Evolutionary conservation across 192 early-diverging fungal species (phyloP), one percentile per base, ranked within the genome.

Genomic region (Coemansia sp.): DNA sequence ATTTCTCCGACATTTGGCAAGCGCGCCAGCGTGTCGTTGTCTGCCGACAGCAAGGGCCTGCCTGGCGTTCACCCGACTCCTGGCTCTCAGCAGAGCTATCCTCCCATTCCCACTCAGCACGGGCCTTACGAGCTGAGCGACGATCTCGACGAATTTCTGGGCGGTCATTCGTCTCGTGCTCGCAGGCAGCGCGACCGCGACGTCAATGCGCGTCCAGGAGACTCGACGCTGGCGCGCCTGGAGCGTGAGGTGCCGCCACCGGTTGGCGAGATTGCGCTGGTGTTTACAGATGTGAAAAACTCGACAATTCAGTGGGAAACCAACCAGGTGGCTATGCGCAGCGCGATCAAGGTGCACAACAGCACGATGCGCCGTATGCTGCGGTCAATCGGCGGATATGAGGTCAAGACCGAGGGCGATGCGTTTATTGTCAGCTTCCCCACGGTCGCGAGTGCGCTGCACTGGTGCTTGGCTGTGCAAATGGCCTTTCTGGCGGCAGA

Each of bases 401-500:
- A 96, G 67, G 94, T 96, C 43, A 96, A 96, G 70, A 96, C 93
- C 1, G 94, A 96, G 80, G 94, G 94, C 51, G 94, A 96, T 66
- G 93, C 93, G 16, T 92, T 96, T 68, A 96, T 96, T 91, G 93
- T 94, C 20, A 91, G 88, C 58, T 96, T 96, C 70, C 89, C 91
- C 9, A 90, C 89, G 26, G 87, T 93, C 0, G 82, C 88, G 0
- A 85, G 88, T 35, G 94, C 94, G 2, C 69, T 94, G 62, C 79
- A 93, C 18, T 96, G 93, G 93, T 93, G 92, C 62, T 79, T 96
- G 64, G 89, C 90, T 9, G 93, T 92, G 11, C 94, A 96, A 67
- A 70, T 90, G 34, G 87, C 91, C 24, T 80, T 96, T 24, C 71
- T 95, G 3, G 83, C 85, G 53, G 88, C 89, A 5, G 93, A 95